Evolutionary conservation across 2,329 filamentous ascomycete genomes (phyloP).

Genomic region (Pochonia chlamydosporia): DNA sequence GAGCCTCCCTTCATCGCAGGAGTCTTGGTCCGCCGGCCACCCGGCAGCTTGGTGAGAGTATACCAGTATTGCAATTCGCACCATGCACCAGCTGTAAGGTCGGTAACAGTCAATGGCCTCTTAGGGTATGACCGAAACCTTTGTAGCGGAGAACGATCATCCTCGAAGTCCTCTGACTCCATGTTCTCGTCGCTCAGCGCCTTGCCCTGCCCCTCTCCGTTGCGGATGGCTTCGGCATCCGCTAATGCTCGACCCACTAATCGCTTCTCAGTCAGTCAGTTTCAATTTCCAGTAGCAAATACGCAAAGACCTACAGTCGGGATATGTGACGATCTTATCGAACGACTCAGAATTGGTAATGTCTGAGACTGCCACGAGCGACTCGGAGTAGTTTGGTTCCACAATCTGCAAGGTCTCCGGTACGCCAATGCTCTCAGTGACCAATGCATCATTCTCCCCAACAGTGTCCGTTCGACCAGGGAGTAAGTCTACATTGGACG

Average conservation of each 20-base stretch:
- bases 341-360: conserved; percentile 6
- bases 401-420: not conserved
- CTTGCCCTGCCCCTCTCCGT: conserved; percentile 8
- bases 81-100: conserved; percentile 86
- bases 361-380: not conserved
- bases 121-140: conserved; percentile 72
- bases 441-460: not conserved
- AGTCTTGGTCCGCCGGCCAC: conserved; percentile 70
- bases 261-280: conserved; percentile 62
- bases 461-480: not conserved
- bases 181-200: not conserved
- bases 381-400: not conserved
- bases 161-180: conserved; percentile 13
- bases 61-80: conserved; percentile 95
- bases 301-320: conserved; percentile 43
- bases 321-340: conserved; percentile 34
- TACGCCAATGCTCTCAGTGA: not conserved
- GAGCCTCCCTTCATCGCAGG: conserved; percentile 79
- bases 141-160: conserved; percentile 56
- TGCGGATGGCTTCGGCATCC: conserved; percentile 12
- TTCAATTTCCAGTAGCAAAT: conserved; percentile 3
- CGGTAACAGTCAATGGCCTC: conserved; percentile 80
- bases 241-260: conserved; percentile 50
- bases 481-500: conserved; percentile 1
- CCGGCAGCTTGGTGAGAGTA: conserved; percentile 63